Percentiles rank a stretch among this genome's conserved stretches.
Conservation (phyloP, 208 protist genomes). For the Tritrichomonas foetus region DNA sequence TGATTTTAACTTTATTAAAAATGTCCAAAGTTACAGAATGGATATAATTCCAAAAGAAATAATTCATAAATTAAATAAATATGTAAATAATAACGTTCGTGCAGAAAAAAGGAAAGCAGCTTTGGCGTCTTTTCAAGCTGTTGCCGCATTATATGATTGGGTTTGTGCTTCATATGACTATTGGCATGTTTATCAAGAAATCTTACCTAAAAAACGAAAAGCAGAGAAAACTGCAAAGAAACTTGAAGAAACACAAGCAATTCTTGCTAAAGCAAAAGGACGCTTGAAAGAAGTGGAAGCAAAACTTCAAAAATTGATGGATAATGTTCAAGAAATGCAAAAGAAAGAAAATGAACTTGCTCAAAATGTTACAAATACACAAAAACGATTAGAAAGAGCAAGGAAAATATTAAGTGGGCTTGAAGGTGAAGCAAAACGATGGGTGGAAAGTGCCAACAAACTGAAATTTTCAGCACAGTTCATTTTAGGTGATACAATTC, state of each 20-base stretch:
- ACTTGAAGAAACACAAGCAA: slow-evolving; percentile 42
- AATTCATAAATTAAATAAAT: slow-evolving; percentile 83
- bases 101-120: not conserved
- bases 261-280: slow-evolving; percentile 48
- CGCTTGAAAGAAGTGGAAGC: slow-evolving; percentile 75
- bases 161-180: slow-evolving; percentile 61
- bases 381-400: slow-evolving; percentile 62
- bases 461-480: not conserved
- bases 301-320: slow-evolving; percentile 77
- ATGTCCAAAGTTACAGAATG: slow-evolving; percentile 87
- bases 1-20: slow-evolving; percentile 86
- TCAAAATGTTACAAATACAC: slow-evolving; percentile 45
- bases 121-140: slow-evolving; percentile 43
- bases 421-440: slow-evolving; percentile 84
- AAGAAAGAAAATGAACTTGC: slow-evolving; percentile 69
- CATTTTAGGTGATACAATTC: slow-evolving; percentile 87
- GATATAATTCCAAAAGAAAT: slow-evolving; percentile 85
- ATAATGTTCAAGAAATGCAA: slow-evolving; percentile 82
- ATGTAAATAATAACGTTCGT: slow-evolving; percentile 65
- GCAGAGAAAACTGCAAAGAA: slow-evolving; percentile 78
- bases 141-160: slow-evolving; percentile 60
- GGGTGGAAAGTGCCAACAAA: slow-evolving; percentile 70
- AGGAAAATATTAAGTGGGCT: slow-evolving; percentile 85
- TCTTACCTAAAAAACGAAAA: slow-evolving; percentile 86
- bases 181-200: slow-evolving; percentile 84